Evolutionary conservation across 345 rosid genomes (phyloP).

Genomic region (Rhodamnia rubescens): DNA sequence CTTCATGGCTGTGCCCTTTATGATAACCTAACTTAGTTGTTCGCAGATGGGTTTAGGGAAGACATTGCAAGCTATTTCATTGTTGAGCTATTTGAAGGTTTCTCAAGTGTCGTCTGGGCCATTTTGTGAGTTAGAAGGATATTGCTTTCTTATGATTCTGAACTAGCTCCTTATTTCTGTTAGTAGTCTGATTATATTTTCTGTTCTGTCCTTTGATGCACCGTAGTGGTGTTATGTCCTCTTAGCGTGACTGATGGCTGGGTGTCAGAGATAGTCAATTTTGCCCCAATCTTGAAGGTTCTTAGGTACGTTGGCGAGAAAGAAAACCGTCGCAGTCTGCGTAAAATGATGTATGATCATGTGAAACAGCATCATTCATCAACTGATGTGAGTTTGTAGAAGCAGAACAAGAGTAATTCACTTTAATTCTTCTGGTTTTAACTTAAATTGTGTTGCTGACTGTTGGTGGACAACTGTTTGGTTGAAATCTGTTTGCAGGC

Average conservation of each 20-base stretch:
- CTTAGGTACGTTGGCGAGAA: conserved; percentile 79
- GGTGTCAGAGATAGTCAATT: conserved; percentile 62
- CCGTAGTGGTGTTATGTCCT: conserved; percentile 76
- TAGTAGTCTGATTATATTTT: background rate
- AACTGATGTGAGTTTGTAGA: conserved; percentile 27
- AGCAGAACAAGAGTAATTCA: background rate
- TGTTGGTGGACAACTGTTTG: background rate
- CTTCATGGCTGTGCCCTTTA: background rate
- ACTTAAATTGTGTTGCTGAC: background rate
- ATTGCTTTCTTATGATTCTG: background rate
- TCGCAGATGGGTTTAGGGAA: conserved; percentile 89
- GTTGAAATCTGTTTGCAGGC: conserved; percentile 29
- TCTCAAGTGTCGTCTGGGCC: conserved; percentile 40
- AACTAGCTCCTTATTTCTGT: background rate
- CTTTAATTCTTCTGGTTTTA: background rate
- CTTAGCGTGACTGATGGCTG: conserved; percentile 85
- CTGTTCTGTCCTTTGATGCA: background rate
- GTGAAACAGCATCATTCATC: conserved; percentile 17
- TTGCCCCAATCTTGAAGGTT: conserved; percentile 50
- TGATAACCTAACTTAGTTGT: background rate
- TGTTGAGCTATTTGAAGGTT: conserved; percentile 68
- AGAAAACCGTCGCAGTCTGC: conserved; percentile 38
- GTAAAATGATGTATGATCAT: conserved; percentile 34
- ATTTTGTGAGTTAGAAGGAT: conserved; percentile 45
- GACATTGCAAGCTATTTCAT: conserved; percentile 76